phyloP scores from a whole-genome alignment of 257 asterid genomes.

The Echium plantagineum region DNA sequence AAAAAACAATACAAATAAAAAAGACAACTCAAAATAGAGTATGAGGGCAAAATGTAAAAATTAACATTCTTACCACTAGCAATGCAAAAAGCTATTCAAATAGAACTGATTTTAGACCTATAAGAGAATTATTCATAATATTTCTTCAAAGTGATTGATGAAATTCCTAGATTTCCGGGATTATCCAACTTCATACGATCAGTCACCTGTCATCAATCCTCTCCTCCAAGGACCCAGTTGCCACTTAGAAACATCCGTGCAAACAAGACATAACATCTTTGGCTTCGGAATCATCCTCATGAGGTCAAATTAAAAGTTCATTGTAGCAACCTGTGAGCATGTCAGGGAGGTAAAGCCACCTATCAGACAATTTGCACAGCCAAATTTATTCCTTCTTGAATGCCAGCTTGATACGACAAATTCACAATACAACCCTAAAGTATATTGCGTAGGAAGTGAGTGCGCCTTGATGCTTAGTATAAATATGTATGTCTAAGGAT shows the following conservation, averaged over 20 bases:
- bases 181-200: conserved; percentile 26
- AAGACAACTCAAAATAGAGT: conserved; percentile 4
- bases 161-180: conserved; percentile 25
- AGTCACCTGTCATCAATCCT: conserved; percentile 34
- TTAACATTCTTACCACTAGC: neutral
- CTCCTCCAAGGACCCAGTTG: conserved; percentile 18
- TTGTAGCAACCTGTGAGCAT: conserved; percentile 19
- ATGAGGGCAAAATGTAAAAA: conserved; percentile 16
- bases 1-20: too few species aligned
- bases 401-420: conserved; percentile 28
- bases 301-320: conserved; percentile 34
- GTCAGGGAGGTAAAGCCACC: conserved; percentile 14
- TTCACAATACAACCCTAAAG: conserved; percentile 27
- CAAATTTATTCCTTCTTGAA: conserved; percentile 13
- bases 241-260: conserved; percentile 16
- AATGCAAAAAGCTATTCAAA: conserved; percentile 20
- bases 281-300: conserved; percentile 21
- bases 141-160: conserved; percentile 38
- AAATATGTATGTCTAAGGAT: neutral
- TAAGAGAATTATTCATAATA: conserved; percentile 33
- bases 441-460: conserved; percentile 2
- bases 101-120: conserved; percentile 27
- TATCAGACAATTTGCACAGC: conserved; percentile 5
- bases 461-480: neutral
- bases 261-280: conserved; percentile 12